Conservation (phyloP, 1,284 basidiomycete genomes). For the Mycena citricolor region DNA sequence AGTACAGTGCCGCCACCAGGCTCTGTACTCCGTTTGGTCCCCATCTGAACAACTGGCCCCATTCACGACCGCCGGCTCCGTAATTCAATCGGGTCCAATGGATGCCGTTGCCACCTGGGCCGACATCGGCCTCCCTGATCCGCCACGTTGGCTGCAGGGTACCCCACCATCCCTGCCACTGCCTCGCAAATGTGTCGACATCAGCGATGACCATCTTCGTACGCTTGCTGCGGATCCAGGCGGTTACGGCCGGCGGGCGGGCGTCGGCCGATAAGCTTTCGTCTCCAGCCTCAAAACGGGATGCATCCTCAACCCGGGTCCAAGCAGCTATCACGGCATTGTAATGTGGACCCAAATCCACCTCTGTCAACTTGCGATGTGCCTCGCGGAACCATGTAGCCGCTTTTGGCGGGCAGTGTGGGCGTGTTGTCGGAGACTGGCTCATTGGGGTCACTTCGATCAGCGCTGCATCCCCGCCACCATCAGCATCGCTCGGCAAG, state of each 20-base stretch:
- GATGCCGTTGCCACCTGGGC: conserved; percentile 3
- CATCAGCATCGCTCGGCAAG: no score
- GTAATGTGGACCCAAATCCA: conserved; percentile 3
- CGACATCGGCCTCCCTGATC: background rate
- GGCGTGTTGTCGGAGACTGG: no score
- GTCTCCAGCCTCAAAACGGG: background rate
- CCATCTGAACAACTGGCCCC: conserved; percentile 8
- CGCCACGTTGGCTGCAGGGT: conserved; percentile 7
- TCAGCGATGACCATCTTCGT: background rate
- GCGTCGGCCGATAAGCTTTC: background rate
- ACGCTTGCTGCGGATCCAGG: background rate
- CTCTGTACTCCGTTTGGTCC: conserved; percentile 1
- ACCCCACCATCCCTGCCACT: conserved; percentile 10
- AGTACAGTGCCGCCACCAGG: background rate
- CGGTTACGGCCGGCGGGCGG: background rate
- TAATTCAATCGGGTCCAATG: background rate
- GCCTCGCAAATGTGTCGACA: background rate
- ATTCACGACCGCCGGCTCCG: background rate
- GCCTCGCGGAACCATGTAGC: conserved; percentile 1
- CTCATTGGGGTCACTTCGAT: no score
- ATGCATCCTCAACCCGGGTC: conserved; percentile 6
- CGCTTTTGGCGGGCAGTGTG: background rate
- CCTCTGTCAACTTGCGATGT: background rate
- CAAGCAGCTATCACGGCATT: conserved; percentile 4
- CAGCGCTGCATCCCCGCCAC: no score